Evolutionary conservation across 176 grass and related monocot species (phyloP).

Genomic region (Pontederia crassipes): DNA sequence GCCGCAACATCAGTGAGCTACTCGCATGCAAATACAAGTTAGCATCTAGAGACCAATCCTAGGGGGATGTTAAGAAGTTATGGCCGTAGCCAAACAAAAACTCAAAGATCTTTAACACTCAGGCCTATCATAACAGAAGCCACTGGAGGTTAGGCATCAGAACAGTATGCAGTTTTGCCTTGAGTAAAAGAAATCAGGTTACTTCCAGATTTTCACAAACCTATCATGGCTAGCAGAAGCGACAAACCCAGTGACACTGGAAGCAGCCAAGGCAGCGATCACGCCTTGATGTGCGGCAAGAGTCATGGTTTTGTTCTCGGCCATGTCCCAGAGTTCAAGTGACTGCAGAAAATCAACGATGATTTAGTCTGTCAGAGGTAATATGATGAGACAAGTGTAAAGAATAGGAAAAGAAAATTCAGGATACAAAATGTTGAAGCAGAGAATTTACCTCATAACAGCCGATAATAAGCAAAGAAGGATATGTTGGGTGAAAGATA

Average conservation of each 20-base stretch:
- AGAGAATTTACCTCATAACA: conserved; percentile 71
- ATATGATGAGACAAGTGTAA: too few relatives aligned
- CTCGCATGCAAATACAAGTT: too few relatives aligned
- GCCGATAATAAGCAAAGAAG: conserved; percentile 70
- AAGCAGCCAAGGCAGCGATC: conserved; percentile 63
- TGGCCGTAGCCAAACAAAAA: too few relatives aligned
- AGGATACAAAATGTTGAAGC: not conserved
- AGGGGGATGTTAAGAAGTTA: too few relatives aligned
- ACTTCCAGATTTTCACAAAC: conserved; percentile 89
- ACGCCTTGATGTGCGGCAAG: conserved; percentile 64
- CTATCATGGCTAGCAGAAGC: conserved; percentile 89
- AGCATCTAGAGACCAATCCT: too few relatives aligned
- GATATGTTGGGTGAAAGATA: conserved; percentile 70
- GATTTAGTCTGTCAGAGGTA: too few relatives aligned
- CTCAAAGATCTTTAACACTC: too few relatives aligned
- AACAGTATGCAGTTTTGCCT: too few relatives aligned
- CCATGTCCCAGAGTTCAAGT: conserved; percentile 90
- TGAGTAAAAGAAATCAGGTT: conserved; percentile 2
- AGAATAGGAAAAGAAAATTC: too few relatives aligned
- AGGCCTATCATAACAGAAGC: too few relatives aligned
- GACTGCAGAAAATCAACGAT: conserved; percentile 36
- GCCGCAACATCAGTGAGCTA: too few relatives aligned
- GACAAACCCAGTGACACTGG: conserved; percentile 63
- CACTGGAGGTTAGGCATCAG: too few relatives aligned
- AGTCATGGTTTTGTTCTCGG: conserved; percentile 67